Percentiles rank a stretch among this genome's conserved stretches.
Conservation (phyloP, 2,329 filamentous ascomycete species). For the Thermoascus crustaceus region DNA sequence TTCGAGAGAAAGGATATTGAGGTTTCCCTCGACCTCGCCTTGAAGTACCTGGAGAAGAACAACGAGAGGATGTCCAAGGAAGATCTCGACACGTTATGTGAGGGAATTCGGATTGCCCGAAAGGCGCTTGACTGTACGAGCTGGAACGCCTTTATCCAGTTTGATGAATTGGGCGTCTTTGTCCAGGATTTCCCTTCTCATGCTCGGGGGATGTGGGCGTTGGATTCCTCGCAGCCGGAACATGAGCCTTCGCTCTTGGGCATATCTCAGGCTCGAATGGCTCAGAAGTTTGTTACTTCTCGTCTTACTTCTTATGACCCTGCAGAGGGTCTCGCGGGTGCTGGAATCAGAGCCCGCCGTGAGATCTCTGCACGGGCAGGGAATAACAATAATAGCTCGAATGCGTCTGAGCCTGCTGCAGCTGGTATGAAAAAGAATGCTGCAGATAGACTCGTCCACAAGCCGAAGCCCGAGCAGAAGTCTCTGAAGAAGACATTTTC, state of each 20-base stretch:
- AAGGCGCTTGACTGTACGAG: conserved; percentile 51
- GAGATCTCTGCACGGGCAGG: conserved; percentile 17
- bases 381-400: too few species aligned
- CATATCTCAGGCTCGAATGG: conserved; percentile 47
- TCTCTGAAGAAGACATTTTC: conserved; percentile 23
- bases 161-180: conserved; percentile 71
- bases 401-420: conserved; percentile 15
- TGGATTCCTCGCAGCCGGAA: conserved; percentile 40
- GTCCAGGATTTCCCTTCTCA: conserved; percentile 58
- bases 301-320: conserved; percentile 29
- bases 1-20: conserved; percentile 57
- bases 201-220: conserved; percentile 57
- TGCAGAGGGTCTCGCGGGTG: conserved; percentile 31
- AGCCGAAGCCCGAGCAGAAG: conserved; percentile 19
- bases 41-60: conserved; percentile 58
- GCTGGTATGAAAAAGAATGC: conserved; percentile 10
- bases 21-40: conserved; percentile 57
- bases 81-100: conserved; percentile 53
- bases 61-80: conserved; percentile 50
- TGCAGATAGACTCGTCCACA: conserved; percentile 14
- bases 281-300: conserved; percentile 46
- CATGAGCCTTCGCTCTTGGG: conserved; percentile 48
- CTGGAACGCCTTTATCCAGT: conserved; percentile 59
- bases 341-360: conserved; percentile 31
- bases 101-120: conserved; percentile 60